Percentiles rank a stretch among this genome's conserved stretches.
Conservation (phyloP, 768 basidiomycete species). For the Leccinum boreale region DNA sequence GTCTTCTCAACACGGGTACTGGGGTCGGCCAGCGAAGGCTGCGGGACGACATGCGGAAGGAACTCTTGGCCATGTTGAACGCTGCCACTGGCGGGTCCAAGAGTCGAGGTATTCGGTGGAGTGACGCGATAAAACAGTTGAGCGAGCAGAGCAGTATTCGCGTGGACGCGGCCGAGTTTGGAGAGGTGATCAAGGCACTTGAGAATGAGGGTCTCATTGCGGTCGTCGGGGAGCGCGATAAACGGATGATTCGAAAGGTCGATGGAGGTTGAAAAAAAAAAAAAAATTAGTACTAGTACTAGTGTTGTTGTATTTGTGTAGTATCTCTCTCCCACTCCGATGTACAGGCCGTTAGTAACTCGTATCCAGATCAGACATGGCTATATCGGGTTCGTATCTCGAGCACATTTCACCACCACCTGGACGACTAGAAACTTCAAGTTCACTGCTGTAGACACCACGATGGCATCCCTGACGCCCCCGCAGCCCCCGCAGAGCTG, state of each 20-base stretch:
- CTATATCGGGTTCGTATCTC: constrained; percentile 16
- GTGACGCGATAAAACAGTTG: constrained; percentile 73
- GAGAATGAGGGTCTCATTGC: constrained; percentile 87
- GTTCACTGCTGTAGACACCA: constrained; percentile 1
- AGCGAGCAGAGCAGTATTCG: constrained; percentile 82
- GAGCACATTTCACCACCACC: constrained; percentile 9
- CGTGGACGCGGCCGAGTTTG: constrained; percentile 78
- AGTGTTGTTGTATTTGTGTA: not conserved
- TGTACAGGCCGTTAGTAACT: constrained; percentile 4
- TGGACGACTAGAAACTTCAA: constrained; percentile 1
- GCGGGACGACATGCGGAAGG: constrained; percentile 87
- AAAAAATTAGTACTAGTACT: not conserved
- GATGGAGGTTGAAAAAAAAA: constrained; percentile 36
- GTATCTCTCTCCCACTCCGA: not conserved
- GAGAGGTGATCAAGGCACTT: constrained; percentile 69
- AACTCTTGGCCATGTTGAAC: constrained; percentile 66
- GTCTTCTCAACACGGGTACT: constrained; percentile 90
- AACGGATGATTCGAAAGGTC: constrained; percentile 71
- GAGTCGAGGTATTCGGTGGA: constrained; percentile 69
- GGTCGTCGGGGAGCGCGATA: constrained; percentile 84
- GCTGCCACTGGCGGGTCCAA: constrained; percentile 41
- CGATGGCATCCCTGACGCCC: constrained; percentile 51
- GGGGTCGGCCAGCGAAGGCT: constrained; percentile 82
- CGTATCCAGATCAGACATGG: not conserved
- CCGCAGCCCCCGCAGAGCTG: constrained; percentile 68